Percentiles rank a stretch among this genome's conserved stretches.
Evolutionary conservation across 2,329 filamentous ascomycete genomes (phyloP).

Genomic region (Fusarium sp.): DNA sequence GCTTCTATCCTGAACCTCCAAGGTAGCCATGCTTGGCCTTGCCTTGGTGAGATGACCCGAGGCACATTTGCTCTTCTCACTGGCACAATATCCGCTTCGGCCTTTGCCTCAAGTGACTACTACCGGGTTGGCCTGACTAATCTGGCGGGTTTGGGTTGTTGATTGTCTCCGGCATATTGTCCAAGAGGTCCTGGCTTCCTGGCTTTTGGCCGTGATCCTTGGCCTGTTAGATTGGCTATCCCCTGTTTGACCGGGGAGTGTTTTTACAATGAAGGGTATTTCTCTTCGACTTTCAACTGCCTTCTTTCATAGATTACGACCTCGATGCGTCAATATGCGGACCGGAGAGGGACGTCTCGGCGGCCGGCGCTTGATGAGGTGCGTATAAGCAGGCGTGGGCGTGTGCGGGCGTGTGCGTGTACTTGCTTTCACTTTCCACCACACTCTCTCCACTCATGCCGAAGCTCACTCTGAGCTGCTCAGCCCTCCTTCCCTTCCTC

Average conservation of each 20-base stretch:
- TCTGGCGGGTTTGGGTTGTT: slow-evolving; percentile 15
- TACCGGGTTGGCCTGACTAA: slow-evolving; percentile 30
- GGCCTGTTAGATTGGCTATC: slow-evolving; percentile 17
- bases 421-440: slow-evolving; percentile 29
- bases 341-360: slow-evolving; percentile 37
- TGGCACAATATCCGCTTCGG: slow-evolving; percentile 37
- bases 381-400: slow-evolving; percentile 42
- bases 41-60: slow-evolving; percentile 55
- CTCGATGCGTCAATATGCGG: slow-evolving; percentile 28
- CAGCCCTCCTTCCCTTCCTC: slow-evolving; percentile 37
- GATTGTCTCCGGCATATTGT: slow-evolving; percentile 11
- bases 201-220: slow-evolving; percentile 20
- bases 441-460: slow-evolving; percentile 31
- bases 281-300: slow-evolving; percentile 23
- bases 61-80: slow-evolving; percentile 54
- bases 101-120: slow-evolving; percentile 35
- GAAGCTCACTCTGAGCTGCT: slow-evolving; percentile 35
- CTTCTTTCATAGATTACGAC: slow-evolving; percentile 19
- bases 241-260: slow-evolving; percentile 27
- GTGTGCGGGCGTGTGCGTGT: slow-evolving; percentile 39
- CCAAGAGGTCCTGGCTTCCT: slow-evolving; percentile 17
- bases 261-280: slow-evolving; percentile 21
- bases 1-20: slow-evolving; percentile 40
- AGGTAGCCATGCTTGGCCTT: slow-evolving; percentile 22
- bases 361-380: slow-evolving; percentile 43